Percentiles rank a stretch among this genome's conserved stretches.
These are phyloP conservation scores for Pseudonitzschia delicatissima DNA, from an alignment of 108 stramenopile genomes.

Conservation along the genomic window DNA sequence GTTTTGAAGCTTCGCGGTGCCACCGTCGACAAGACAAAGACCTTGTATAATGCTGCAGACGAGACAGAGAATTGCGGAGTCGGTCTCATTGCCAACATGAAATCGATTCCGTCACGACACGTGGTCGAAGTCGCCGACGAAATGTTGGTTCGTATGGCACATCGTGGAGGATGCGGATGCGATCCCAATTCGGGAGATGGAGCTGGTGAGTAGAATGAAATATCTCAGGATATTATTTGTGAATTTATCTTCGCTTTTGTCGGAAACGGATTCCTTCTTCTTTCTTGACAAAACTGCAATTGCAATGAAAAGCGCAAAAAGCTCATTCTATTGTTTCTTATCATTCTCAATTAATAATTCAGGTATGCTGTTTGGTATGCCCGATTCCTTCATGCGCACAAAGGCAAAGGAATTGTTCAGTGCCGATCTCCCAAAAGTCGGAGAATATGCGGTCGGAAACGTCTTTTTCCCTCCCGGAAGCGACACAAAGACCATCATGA, in stretches of 20 bases:
- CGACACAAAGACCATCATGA: conserved; percentile 53
- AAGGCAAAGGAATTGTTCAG: conserved; percentile 76
- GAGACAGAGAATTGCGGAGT: conserved; percentile 92
- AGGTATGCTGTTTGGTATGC: conserved; percentile 92
- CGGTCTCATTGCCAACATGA: conserved; percentile 84
- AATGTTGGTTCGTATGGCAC: conserved; percentile 97
- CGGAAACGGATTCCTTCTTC: background rate
- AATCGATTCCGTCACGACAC: conserved; percentile 77
- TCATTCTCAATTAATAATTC: no score
- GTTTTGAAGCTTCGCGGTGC: conserved; percentile 52
- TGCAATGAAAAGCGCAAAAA: no score
- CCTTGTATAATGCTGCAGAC: conserved; percentile 62
- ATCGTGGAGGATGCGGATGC: conserved; percentile 93
- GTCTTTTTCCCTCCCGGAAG: conserved; percentile 91
- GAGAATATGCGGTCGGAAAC: conserved; percentile 92
- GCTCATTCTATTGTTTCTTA: conserved; percentile 20
- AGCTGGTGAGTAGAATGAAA: conserved; percentile 64
- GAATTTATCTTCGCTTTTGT: background rate
- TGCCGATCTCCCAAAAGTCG: conserved; percentile 74
- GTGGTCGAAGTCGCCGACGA: conserved; percentile 95
- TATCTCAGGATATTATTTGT: background rate
- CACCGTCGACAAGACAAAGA: conserved; percentile 41
- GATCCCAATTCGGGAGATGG: conserved; percentile 91
- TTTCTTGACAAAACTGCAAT: no score
- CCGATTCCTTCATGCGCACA: conserved; percentile 91